Evolutionary conservation across 2,329 filamentous ascomycete genomes (phyloP), one percentile per base, ranked within the genome.

Genomic region (Exophiala sp.): DNA sequence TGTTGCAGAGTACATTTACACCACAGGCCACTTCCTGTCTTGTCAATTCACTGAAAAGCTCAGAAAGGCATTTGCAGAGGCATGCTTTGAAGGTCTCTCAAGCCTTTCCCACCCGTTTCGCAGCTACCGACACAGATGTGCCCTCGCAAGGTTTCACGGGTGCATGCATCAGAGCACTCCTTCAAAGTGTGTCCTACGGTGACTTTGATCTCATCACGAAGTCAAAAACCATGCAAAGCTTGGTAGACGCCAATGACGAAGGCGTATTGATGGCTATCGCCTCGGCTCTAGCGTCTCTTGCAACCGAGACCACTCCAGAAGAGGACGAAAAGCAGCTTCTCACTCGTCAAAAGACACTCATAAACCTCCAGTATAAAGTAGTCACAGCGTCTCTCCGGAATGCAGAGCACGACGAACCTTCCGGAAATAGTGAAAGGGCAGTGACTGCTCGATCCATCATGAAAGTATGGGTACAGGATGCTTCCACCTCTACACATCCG

Each of bases 161-260:
- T 38, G 46, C 48, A 29, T 62, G 57, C 32, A 33, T 61, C 29
- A 42, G 39, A 16, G 43, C 52, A 14, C 73, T 96, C n/a, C 78
- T 94, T 40, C 81, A 83, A 35, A 81, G 83, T 47, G 76, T 85
- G 55, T 88, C 89, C 1, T 80, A 80, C 1, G 84, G 89, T 62
- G 89, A 87, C 66, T 94, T 97, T 65, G 94, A 97, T 66, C 85
- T 88, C 59, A 78, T 87, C 53, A 95, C 91, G 1, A 94, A 88
- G 68, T 87, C 86, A 1, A 95, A 92, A 71, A 62, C 52, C 33
- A 42, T 62, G 12, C 50, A 57, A 16, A 54, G 36, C 16, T 21
- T 62, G 21, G 44, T 58, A 12, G 57, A 60, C 24, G 32, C 42
- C 10, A 36, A 41, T 12, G 20, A 50, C 38, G 16, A 39, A 3